Base-by-base conservation (phyloP, 179 eudicot genomes). In the Beta corolliflora region DNA sequence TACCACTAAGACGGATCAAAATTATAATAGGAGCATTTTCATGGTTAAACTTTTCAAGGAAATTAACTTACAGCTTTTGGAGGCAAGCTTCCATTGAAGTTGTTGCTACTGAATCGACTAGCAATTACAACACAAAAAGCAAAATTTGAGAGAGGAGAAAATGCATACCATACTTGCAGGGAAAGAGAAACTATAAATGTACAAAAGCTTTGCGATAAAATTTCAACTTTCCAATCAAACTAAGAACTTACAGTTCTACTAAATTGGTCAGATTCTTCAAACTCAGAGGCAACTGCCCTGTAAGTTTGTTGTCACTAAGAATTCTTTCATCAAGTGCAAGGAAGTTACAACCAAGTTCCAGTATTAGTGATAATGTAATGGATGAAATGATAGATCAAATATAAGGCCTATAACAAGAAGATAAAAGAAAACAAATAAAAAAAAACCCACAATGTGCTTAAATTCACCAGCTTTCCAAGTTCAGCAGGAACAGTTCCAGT, bases 401-500 rank as follows among this genome's bases (percentile, higher is more conserved):
- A 61, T 21, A 50, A 58, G 61, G 48, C 4, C 52, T 16, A 68
- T 68, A 11, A 68, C 21, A 68, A 41, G 9, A 68, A 36, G 36
- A 45, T 1, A 18, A 7, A 44, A 8, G 3, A 68, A 41, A 68
- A 15, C 29, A 25, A 25, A 25, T 25, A 25, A 25, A 25, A 25
- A n/a, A n/a, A 50, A 12, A 31, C 88, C 52, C 55, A 89, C 91
- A 89, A 75, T 19, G 48, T 55, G 9, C 8, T 58, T 46, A 89
- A 81, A 72, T 86, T 87, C 79, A 59, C 70, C 59, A 90, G 72
- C 0, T 87, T 81, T 76, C 87, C 91, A 31, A 90, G 87, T 82
- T 82, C 90, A 18, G 90, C 77, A 54, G 93, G 93, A 80, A 90
- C 84, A 44, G 74, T 75, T 75, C 91, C 93, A 81, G 44, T 54